Evolutionary conservation across 208 protist species (phyloP).

Genomic region (Crithidia mellificae): DNA sequence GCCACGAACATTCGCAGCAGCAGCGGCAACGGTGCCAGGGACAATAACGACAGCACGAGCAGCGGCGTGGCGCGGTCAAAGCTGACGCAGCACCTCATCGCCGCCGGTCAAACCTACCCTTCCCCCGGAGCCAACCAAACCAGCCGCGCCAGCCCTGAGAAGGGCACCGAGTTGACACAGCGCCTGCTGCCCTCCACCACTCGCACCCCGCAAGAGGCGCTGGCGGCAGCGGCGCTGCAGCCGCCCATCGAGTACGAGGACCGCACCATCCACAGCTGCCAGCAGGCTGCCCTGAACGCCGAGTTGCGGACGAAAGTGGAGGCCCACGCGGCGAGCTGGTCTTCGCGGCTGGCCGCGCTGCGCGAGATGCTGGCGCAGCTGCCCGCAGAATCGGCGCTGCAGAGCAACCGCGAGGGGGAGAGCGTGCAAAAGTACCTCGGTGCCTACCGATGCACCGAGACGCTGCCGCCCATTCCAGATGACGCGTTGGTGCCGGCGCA

Average conservation of each 20-base stretch:
- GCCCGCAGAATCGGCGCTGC: conserved; percentile 40
- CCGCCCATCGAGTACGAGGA: conserved; percentile 55
- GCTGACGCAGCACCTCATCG: too few relatives aligned
- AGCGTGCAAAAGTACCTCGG: conserved; percentile 48
- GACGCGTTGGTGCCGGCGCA: conserved; percentile 40
- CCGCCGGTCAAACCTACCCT: conserved; percentile 14
- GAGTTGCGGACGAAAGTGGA: conserved; percentile 70
- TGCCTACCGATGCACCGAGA: conserved; percentile 68
- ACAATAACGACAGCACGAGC: too few relatives aligned
- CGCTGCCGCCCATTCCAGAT: conserved; percentile 30
- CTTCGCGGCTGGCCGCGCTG: conserved; percentile 46
- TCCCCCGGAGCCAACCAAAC: too few relatives aligned
- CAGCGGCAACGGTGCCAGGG: neutral
- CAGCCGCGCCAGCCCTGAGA: neutral
- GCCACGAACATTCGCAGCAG: too few relatives aligned
- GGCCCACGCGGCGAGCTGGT: conserved; percentile 50
- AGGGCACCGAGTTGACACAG: conserved; percentile 6
- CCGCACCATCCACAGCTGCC: conserved; percentile 69
- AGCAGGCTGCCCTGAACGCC: conserved; percentile 78
- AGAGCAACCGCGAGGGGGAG: conserved; percentile 43
- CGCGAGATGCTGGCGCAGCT: conserved; percentile 39
- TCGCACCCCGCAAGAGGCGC: conserved; percentile 33
- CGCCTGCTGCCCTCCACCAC: conserved; percentile 19
- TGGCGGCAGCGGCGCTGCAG: conserved; percentile 35
- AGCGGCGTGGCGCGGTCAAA: too few relatives aligned